These are phyloP conservation scores for Auricularia auricula-judae DNA, from an alignment of 768 basidiomycete genomes.

Conservation along the genomic window DNA sequence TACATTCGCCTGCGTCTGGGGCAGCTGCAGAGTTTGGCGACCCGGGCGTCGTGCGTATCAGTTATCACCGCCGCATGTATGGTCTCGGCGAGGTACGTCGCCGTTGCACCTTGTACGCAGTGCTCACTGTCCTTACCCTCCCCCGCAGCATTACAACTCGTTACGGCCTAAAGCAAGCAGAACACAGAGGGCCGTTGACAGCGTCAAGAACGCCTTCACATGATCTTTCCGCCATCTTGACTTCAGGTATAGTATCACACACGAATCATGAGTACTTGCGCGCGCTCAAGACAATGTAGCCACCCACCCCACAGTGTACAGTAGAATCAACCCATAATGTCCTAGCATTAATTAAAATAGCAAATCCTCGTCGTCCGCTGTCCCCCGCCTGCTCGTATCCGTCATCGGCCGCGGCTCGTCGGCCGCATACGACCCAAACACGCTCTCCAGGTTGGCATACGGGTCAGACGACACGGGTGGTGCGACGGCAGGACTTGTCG, in stretches of 20 bases:
- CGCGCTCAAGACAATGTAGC: no score
- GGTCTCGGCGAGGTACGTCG: constrained; percentile 83
- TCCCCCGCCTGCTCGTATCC: constrained; percentile 16
- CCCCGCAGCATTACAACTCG: constrained; percentile 75
- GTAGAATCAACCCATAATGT: no score
- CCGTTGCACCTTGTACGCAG: background rate
- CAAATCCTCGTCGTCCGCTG: constrained; percentile 53
- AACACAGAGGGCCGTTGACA: background rate
- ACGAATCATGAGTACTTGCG: no score
- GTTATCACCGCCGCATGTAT: constrained; percentile 90
- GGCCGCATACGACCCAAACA: constrained; percentile 57
- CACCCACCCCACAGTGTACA: no score
- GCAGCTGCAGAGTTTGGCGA: constrained; percentile 18
- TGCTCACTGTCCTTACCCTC: background rate
- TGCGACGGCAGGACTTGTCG: constrained; percentile 7
- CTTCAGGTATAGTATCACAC: no score
- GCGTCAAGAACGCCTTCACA: background rate
- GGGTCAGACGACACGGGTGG: constrained; percentile 38
- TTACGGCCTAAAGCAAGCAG: constrained; percentile 40
- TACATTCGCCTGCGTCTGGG: constrained; percentile 50
- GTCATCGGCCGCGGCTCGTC: constrained; percentile 62
- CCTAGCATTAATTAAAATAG: constrained; percentile 39
- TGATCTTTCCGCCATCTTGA: background rate
- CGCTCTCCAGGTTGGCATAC: constrained; percentile 71
- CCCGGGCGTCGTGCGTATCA: constrained; percentile 51